phyloP scores from a whole-genome alignment of 23 red algal genomes.

The Porphyridium purpureum region DNA sequence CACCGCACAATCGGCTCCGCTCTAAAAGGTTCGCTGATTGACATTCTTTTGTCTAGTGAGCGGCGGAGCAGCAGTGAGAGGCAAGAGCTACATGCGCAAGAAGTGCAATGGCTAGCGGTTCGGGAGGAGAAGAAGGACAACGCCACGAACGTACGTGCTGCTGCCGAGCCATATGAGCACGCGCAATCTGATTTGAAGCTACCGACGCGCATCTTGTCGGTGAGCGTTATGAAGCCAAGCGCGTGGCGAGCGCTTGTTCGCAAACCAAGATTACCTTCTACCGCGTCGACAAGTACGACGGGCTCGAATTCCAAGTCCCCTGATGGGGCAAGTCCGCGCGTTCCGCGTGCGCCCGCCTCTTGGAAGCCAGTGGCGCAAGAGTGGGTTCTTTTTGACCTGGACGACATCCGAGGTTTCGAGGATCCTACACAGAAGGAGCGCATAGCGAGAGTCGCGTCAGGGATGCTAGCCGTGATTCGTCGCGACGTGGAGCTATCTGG shows the following conservation, averaged over 20 bases:
- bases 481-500: conserved; percentile 34
- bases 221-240: conserved; percentile 21
- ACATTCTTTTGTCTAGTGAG: conserved; percentile 39
- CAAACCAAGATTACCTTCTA: too few relatives aligned
- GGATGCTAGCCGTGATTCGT: conserved; percentile 7
- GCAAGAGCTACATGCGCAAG: conserved; percentile 9
- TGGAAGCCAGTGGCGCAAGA: conserved; percentile 47
- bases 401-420: conserved; percentile 9
- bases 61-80: conserved; percentile 12
- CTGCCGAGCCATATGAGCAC: too few relatives aligned
- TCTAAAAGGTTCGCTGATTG: conserved; percentile 15
- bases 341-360: conserved; percentile 13
- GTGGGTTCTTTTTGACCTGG: conserved; percentile 59
- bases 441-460: not conserved
- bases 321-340: too few relatives aligned
- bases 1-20: conserved; percentile 25
- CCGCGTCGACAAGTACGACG: too few relatives aligned
- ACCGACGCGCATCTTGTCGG: conserved; percentile 29
- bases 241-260: too few relatives aligned
- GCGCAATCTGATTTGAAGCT: too few relatives aligned
- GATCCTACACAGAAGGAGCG: not conserved
- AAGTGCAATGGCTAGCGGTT: conserved; percentile 43
- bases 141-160: too few relatives aligned
- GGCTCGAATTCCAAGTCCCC: too few relatives aligned
- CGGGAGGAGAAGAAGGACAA: too few relatives aligned